These are phyloP conservation scores for Trichoderma aggressivum DNA, from an alignment of 2,329 filamentous ascomycete species.

Conservation along the genomic window DNA sequence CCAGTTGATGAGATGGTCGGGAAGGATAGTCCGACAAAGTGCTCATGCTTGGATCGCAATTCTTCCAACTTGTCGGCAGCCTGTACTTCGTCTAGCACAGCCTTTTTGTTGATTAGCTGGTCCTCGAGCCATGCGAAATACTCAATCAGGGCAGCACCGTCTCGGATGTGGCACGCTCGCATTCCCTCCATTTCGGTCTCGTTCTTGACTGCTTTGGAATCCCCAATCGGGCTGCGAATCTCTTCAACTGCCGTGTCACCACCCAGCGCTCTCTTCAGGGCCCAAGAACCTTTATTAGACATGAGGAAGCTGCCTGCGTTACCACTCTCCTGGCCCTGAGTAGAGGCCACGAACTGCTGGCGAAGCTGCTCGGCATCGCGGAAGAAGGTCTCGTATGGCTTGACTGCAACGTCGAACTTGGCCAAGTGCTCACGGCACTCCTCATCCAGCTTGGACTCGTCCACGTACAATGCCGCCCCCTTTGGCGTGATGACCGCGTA, in stretches of 20 bases:
- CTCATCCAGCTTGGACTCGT: conserved; percentile 70
- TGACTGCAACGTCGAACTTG: conserved; percentile 66
- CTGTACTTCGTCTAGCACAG: conserved; percentile 77
- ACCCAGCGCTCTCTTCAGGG: conserved; percentile 78
- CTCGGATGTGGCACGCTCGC: conserved; percentile 88
- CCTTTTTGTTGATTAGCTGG: conserved; percentile 71
- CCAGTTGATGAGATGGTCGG: conserved; percentile 95
- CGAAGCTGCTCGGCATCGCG: conserved; percentile 65
- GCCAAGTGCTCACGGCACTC: conserved; percentile 68
- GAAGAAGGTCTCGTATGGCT: conserved; percentile 81
- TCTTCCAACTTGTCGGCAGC: conserved; percentile 89
- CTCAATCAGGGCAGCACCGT: conserved; percentile 84
- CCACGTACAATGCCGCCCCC: conserved; percentile 76
- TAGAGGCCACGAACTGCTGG: conserved; percentile 38
- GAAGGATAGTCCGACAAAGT: conserved; percentile 89
- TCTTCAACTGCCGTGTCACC: conserved; percentile 85
- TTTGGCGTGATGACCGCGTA: conserved; percentile 84
- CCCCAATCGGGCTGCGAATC: conserved; percentile 77
- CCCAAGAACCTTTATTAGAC: conserved; percentile 91
- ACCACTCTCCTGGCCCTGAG: conserved; percentile 31
- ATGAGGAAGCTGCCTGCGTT: conserved; percentile 68
- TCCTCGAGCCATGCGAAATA: conserved; percentile 98
- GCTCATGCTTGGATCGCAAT: conserved; percentile 62
- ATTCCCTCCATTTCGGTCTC: conserved; percentile 85
- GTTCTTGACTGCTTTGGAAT: conserved; percentile 94